Base-by-base conservation (phyloP, 306 rosid species). In the Mimosa pudica region DNA sequence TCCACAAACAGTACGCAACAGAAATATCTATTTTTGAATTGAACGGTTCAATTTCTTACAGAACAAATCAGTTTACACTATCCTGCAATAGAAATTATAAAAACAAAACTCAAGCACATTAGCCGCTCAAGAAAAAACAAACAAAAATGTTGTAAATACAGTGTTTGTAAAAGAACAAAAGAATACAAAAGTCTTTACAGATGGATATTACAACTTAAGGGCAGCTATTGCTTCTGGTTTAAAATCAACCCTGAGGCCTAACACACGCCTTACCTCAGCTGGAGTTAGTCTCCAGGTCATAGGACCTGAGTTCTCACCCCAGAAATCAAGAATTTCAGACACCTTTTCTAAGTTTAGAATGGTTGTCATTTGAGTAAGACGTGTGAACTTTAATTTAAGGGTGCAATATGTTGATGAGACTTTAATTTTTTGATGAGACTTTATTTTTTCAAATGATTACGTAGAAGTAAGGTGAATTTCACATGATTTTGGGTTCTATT, bases 241-340 rank as follows among this genome's bases (percentile, higher is more conserved):
- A 84, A 94, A 94, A 86, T 94, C 98, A 80, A 94, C 91, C 77
- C 98, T 88, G 48, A 92, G 87, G 84, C 92, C 94, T 83, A 95
- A 83, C n/a, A 95, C 92, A 57, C 95, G 93, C 88, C 98, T 87
- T 80, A 95, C 98, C 91, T 95, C 98, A 0, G 98, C 98, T 14
- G 98, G 97, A 42, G 98, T 95, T 64, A 95, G 86, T 76, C 98
- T 92, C 98, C 98, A 95, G 17, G 98, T 92, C 98, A 92, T 92
- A 32, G 98, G 98, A 42, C 98, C 98, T 6, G 98, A 95, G 84
- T 91, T 95, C 89, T 95, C 98, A 42, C 98, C 98, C 98, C 97
- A 95, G 90, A 92, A 92, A 89, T 95, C 98, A 17, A 92, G 88
- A 86, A 95, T 95, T 88, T 92, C 98, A 30, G 98, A 95, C 10